Evolutionary conservation across 2,329 filamentous ascomycete genomes (phyloP), one percentile per base, ranked within the genome.

Genomic region (Pseudodiploospora longispora): DNA sequence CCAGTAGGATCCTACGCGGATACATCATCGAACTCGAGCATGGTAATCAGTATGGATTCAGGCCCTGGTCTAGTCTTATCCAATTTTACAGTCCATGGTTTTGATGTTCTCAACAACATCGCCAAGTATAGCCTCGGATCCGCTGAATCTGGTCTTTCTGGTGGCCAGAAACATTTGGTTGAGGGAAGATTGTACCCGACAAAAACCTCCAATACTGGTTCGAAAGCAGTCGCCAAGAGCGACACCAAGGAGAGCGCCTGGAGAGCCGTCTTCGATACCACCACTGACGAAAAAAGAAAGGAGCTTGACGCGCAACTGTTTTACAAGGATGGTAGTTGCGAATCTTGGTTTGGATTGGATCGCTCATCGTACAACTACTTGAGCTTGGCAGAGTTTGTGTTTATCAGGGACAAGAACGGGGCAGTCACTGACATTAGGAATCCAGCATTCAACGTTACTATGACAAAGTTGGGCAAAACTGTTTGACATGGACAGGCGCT

Each of bases 1-100:
- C 64, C 64, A 44, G 61, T 51, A 0, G 70, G 70, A 28, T 63
- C 56, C 0, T 74, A 70, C 46, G 42, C 43, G 1, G 64, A 72
- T 33, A 49, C 52, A 6, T 47, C 47, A 1, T 65, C 58, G 12
- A 67, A 69, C 54, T 70, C 69, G 0, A 66, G 55, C 10, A 51
- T 73, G 10, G 59, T 59, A 0, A 55, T 74, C 10, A 45, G 53
- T 1, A 43, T 66, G 3, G 67, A 72, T 38, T 55, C 55, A 6
- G 65, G 62, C 0, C 62, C 69, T 0, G 69, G 70, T 0, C 54
- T 74, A 2, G 39, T 54, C 6, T 61, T 74, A 8, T 49, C 58
- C 6, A 50, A 55, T 32, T 72, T 67, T 61, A 51, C 58, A 10
- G 59, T 70, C 33, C 65, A 65, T 7, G 67, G 64, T 3, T 64